phyloP scores from a whole-genome alignment of 768 basidiomycete genomes.

The Gautieria morchelliformis region DNA sequence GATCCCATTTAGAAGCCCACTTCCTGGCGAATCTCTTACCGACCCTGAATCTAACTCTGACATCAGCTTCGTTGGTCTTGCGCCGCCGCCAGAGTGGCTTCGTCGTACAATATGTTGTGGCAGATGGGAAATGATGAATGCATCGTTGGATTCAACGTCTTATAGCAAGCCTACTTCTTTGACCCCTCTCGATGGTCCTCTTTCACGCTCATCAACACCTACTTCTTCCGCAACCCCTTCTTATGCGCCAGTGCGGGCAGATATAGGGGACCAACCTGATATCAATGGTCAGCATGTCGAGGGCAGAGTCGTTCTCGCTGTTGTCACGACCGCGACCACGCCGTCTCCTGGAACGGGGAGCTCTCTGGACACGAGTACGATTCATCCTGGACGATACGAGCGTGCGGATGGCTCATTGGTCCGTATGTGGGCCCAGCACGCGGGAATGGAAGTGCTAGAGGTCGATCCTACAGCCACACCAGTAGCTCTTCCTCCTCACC shows the following conservation, averaged over 20 bases:
- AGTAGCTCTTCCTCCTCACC: background rate
- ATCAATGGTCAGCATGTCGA: constrained; percentile 10
- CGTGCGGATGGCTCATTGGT: constrained; percentile 42
- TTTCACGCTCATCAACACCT: background rate
- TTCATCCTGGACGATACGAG: background rate
- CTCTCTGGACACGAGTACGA: constrained; percentile 3
- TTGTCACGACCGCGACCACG: constrained; percentile 26
- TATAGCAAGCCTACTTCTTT: background rate
- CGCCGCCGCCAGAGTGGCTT: constrained; percentile 70
- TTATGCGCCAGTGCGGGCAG: background rate
- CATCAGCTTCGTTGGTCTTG: background rate
- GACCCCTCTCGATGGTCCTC: background rate
- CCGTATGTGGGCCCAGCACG: constrained; percentile 55
- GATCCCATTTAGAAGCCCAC: constrained; percentile 42
- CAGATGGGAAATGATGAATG: constrained; percentile 60
- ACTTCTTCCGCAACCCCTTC: background rate
- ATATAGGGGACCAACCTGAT: background rate
- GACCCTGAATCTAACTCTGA: background rate
- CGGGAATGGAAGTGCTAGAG: constrained; percentile 47
- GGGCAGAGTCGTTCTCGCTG: constrained; percentile 55
- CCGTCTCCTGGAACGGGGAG: background rate
- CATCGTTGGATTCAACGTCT: constrained; percentile 10
- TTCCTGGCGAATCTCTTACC: constrained; percentile 15
- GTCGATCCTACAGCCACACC: constrained; percentile 31
- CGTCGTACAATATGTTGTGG: constrained; percentile 78